Evolutionary conservation across 1,139 yeast species (phyloP), one percentile per base, ranked within the genome.

Genomic region (Tardiomyces digboiensis): DNA sequence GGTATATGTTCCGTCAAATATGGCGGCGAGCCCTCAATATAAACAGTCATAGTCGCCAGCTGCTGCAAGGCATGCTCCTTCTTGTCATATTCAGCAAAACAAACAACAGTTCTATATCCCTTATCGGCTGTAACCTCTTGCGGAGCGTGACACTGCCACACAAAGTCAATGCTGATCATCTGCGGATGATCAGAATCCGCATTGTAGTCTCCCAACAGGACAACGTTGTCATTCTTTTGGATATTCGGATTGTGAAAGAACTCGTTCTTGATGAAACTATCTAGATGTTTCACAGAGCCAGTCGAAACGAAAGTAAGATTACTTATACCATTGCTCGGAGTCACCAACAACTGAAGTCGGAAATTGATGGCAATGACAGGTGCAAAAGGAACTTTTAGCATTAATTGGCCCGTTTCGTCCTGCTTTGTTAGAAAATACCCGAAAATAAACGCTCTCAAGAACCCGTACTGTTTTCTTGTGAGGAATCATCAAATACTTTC

Each of bases 61-160:
- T 57, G 61, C 19, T 56, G 53, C 20, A 67, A 52, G 4, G 54
- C 52, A 45, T 67, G 70, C 19, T 60, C 60, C n/a, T 60, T 54
- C 44, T 63, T 65, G 47, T 56, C 64, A 50, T 67, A 67, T 46
- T 67, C 71, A 12, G 69, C 69, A 46, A 67, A 67, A 39, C 64
- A 59, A 57, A 52, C 37, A 19, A 51, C 51, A 6, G 48, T 46
- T 39, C 51, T 56, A 49, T 49, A 47, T 26, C 66, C 58, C 38
- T n/a, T n/a, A 20, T 16, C 37, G 19, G 6, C 18, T 3, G 48
- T 44, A 8, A 45, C 46, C 10, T 48, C 33, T n/a, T n/a, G n/a
- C 2, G 56, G 53, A 10, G 59, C 55, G 19, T 48, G 41, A 62
- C 65, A 59, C 4, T 44, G 48, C 65, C 67, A 65, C 2, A 41